Evolutionary conservation across 2,329 filamentous ascomycete species (phyloP), one percentile per base, ranked within the genome.

Genomic region (Meredithiella fracta): DNA sequence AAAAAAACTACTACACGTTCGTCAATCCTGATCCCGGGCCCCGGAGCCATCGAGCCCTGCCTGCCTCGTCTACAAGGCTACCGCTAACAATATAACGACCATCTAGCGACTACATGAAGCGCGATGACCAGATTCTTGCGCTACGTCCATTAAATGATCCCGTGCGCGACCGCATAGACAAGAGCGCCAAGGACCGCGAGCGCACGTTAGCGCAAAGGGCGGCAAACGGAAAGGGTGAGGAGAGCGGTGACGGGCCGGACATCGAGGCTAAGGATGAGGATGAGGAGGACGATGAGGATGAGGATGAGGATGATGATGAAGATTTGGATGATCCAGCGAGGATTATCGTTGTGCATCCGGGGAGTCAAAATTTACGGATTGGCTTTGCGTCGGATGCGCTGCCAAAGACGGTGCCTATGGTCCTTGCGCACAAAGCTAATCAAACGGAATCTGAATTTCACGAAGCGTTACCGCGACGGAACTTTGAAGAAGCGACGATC

Each of bases 1-100:
- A 98, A 69, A 98, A 98, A 73, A 98, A 98, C 69, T 98, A 98
- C 70, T 96, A 96, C 68, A 95, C 90, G 87, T 92, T 76, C 60
- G 58, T 55, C n/a, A 2, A 38, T 25, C 9, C 23, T 5, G 31
- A 15, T n/a, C 20, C 51, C 51, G 20, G 22, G 11, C 26, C 53
- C 26, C 15, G 15, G 20, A 38, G 9, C 40, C 17, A 7, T n/a
- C 40, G 8, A 3, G 11, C 40, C 15, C 15, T 7, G 8, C 9
- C 34, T 34, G 51, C 56, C 56, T 54, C 40, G 51, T 54, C 17
- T 14, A 57, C 44, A 53, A 57, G 56, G 56, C 56, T 57, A 22
- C n/a, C 15, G 29, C 58, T 40, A 58, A 58, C 57, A 14, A 52
- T 11, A 29, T 51, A 25, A 14, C 44, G 9, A 37, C 31, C 58